A percentile compares a stretch with the other conserved stretches of the same genome.
Evolutionary conservation across 2,329 filamentous ascomycete species (phyloP).

Genomic region (Cadophora sp.): DNA sequence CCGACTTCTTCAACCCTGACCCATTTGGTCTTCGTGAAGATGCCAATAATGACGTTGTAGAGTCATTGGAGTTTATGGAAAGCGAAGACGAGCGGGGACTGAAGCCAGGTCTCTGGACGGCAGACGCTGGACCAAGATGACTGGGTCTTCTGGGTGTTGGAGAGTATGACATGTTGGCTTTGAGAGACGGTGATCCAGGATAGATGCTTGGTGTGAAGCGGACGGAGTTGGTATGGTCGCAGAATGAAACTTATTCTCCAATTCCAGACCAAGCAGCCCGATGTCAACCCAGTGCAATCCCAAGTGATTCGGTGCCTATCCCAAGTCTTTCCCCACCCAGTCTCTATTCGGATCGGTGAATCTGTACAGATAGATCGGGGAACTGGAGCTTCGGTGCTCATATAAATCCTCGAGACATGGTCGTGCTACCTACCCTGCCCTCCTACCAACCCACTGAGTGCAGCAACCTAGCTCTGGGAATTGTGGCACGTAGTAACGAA

Average conservation of each 20-base stretch:
- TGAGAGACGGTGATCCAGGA: slow-evolving; percentile 50
- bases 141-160: slow-evolving; percentile 72
- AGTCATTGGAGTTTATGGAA: slow-evolving; percentile 79
- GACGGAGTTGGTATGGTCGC: not conserved
- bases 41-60: slow-evolving; percentile 76
- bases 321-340: not conserved
- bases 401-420: not conserved
- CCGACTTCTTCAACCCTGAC: slow-evolving; percentile 68
- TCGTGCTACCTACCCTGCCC: slow-evolving; percentile 3
- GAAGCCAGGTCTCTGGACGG: slow-evolving; percentile 71
- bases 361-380: not conserved
- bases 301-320: not conserved
- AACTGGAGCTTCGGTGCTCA: slow-evolving; percentile 3
- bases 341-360: not conserved
- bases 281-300: not conserved
- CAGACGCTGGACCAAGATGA: slow-evolving; percentile 71
- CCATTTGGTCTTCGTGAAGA: slow-evolving; percentile 70
- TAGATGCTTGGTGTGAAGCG: not conserved
- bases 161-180: slow-evolving; percentile 73
- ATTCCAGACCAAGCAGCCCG: not conserved
- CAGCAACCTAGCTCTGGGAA: not conserved
- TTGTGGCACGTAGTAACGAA: not conserved
- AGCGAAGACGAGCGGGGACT: slow-evolving; percentile 78
- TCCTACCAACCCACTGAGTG: not conserved
- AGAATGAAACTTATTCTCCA: not conserved